Conservation (phyloP, 2,329 filamentous ascomycete species). For the Knufia petricola region DNA sequence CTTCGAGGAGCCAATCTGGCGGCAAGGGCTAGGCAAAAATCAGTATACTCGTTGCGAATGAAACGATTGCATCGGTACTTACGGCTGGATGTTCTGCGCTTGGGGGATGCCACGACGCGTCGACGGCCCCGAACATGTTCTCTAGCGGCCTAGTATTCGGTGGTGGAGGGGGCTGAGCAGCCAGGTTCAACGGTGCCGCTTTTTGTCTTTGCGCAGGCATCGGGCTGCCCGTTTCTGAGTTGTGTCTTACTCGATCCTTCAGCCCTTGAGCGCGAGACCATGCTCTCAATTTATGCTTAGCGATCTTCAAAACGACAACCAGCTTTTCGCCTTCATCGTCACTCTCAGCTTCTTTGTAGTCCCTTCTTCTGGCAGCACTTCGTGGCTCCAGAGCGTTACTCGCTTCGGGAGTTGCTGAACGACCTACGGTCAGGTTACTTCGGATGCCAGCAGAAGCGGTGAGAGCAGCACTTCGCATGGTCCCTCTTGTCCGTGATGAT, state of each 20-base stretch:
- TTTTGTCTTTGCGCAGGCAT: constrained; percentile 20
- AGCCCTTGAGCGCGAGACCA: constrained; percentile 44
- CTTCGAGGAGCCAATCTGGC: constrained; percentile 71
- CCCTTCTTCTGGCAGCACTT: constrained; percentile 52
- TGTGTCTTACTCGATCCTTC: constrained; percentile 32
- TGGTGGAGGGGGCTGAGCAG: constrained; percentile 43
- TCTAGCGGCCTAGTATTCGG: constrained; percentile 18
- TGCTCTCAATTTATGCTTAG: constrained; percentile 60
- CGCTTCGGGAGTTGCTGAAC: constrained; percentile 83
- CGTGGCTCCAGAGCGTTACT: constrained; percentile 58
- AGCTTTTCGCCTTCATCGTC: constrained; percentile 60
- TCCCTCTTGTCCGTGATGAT: constrained; percentile 70
- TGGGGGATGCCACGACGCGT: constrained; percentile 36
- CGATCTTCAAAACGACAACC: constrained; percentile 65
- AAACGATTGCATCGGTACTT: no score
- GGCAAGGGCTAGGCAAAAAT: constrained; percentile 61
- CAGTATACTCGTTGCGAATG: no score
- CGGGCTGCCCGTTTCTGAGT: constrained; percentile 23
- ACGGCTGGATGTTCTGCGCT: constrained; percentile 35
- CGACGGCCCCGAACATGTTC: constrained; percentile 34
- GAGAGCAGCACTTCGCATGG: constrained; percentile 75
- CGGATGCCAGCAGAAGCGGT: constrained; percentile 79
- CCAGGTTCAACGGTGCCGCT: constrained; percentile 22
- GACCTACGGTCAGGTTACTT: constrained; percentile 50
- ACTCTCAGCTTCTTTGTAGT: constrained; percentile 65